Conservation (phyloP, 2,329 filamentous ascomycete genomes). For the Xylaria sp. region DNA sequence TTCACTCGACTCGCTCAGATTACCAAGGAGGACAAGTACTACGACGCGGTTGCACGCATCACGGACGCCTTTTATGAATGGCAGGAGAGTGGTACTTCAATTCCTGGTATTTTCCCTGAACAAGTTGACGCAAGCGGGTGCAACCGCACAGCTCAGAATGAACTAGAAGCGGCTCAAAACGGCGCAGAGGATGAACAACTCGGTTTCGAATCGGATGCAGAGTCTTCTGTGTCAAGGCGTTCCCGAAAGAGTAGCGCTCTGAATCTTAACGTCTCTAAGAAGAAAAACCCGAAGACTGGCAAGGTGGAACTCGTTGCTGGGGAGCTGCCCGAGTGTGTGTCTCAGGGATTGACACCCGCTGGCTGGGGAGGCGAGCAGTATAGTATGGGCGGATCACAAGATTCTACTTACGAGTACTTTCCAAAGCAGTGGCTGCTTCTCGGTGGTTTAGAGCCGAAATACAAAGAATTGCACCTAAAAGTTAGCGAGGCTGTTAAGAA, state of each 20-base stretch:
- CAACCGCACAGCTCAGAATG: constrained; percentile 63
- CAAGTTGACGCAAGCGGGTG: constrained; percentile 83
- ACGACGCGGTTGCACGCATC: constrained; percentile 87
- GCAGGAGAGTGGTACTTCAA: constrained; percentile 73
- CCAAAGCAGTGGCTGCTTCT: constrained; percentile 79
- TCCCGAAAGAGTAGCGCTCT: constrained; percentile 20
- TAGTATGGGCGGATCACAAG: constrained; percentile 72
- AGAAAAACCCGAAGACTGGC: constrained; percentile 22
- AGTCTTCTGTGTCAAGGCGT: constrained; percentile 21
- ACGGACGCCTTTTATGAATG: constrained; percentile 80
- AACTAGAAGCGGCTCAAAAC: constrained; percentile 49
- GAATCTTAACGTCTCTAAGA: constrained; percentile 23
- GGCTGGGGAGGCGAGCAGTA: constrained; percentile 59
- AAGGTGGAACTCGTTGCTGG: constrained; percentile 19
- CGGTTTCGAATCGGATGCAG: constrained; percentile 6
- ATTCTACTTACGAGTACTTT: constrained; percentile 78
- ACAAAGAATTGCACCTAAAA: constrained; percentile 76
- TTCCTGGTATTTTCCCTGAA: constrained; percentile 85
- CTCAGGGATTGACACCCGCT: constrained; percentile 66
- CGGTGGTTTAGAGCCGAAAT: constrained; percentile 77
- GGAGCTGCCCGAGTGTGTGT: constrained; percentile 58
- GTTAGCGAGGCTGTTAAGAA: constrained; percentile 75
- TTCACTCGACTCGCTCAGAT: constrained; percentile 90
- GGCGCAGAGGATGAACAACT: constrained; percentile 9
- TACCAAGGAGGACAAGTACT: constrained; percentile 83